A percentile compares a stretch with the other conserved stretches of the same genome.
Evolutionary conservation across 2,329 filamentous ascomycete genomes (phyloP).

Genomic region (Trichoderma semiorbis): DNA sequence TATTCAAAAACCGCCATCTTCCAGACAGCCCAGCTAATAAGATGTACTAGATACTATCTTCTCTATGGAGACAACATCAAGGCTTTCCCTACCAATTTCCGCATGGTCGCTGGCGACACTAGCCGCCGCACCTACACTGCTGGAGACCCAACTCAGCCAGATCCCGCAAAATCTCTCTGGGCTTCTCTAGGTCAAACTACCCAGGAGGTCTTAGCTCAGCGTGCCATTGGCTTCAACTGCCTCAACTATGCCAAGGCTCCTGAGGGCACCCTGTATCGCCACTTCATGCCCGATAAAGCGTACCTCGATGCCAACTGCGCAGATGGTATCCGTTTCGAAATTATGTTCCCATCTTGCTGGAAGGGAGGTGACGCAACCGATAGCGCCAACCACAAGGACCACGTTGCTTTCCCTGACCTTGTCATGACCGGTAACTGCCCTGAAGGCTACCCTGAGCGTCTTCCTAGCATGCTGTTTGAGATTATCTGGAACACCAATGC

Average conservation of each 20-base stretch:
- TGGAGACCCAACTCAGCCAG: slow-evolving; percentile 61
- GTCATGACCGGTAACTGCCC: slow-evolving; percentile 78
- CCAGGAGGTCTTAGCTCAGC: slow-evolving; percentile 69
- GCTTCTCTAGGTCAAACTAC: slow-evolving; percentile 55
- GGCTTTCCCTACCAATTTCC: slow-evolving; percentile 73
- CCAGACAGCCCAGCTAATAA: background rate
- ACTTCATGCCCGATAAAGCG: slow-evolving; percentile 74
- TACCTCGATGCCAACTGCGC: slow-evolving; percentile 77
- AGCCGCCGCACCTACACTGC: slow-evolving; percentile 66
- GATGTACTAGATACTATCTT: slow-evolving; percentile 72
- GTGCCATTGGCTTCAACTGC: slow-evolving; percentile 92
- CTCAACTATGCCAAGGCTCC: slow-evolving; percentile 68
- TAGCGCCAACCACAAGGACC: slow-evolving; percentile 53
- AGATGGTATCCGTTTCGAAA: slow-evolving; percentile 77
- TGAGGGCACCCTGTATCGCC: slow-evolving; percentile 75
- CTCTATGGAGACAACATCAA: slow-evolving; percentile 62
- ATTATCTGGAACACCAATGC: slow-evolving; percentile 74
- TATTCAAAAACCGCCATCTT: background rate
- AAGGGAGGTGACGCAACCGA: slow-evolving; percentile 65
- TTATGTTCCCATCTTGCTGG: slow-evolving; percentile 91
- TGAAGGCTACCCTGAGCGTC: slow-evolving; percentile 59
- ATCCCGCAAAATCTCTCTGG: slow-evolving; percentile 70
- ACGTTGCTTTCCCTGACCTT: slow-evolving; percentile 75
- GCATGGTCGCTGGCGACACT: slow-evolving; percentile 76
- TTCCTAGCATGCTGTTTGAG: slow-evolving; percentile 79